Evolutionary conservation across 2,329 filamentous ascomycete species (phyloP), one percentile per base, ranked within the genome.

Genomic region (Dendryphion nanum): DNA sequence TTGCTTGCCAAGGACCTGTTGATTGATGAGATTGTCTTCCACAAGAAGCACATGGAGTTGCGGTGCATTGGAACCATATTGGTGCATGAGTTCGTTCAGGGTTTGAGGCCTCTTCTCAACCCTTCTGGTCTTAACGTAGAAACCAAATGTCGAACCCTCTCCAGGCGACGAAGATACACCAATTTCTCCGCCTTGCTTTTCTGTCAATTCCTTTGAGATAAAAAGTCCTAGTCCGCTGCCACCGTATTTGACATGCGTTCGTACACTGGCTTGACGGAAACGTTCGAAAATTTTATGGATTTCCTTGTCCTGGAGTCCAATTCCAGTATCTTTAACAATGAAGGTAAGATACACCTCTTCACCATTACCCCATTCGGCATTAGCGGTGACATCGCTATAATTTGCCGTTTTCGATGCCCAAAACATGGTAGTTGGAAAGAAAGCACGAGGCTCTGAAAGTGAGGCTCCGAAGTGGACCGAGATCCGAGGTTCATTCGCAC

Each of bases 141-240:
- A 73, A 1, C 63, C 68, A 41, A 74, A 73, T 0, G 66, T 71
- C 8, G 62, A 67, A 2, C 64, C 64, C 20, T 62, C 39, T 1
- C 64, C 66, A 5, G 59, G 47, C 4, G 47, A 41, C 4, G 67
- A 69, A 3, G 55, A 57, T 10, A 72, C 70, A 3, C 71, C 70
- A 31, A 74, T 72, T 26, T 72, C 68, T 5, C 71, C 71, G 17
- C 70, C 70, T 44, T 67, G 63, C 41, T 61, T 64, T 38, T 74
- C 69, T 10, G 68, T 67, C 14, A 74, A 56, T 33, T 72, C 64
- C 13, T 70, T 62, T 6, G 67, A 68, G 33, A 74, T 74, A 42
- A 71, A 72, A 1, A 74, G 55, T 1, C 71, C 71, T 1, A 72
- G 51, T 1, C 69, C 70, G 16, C 64, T 68, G 12, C 70, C 70